These are phyloP conservation scores for Oldenlandia corymbosa DNA, from an alignment of 257 asterid genomes.

Conservation along the genomic window DNA sequence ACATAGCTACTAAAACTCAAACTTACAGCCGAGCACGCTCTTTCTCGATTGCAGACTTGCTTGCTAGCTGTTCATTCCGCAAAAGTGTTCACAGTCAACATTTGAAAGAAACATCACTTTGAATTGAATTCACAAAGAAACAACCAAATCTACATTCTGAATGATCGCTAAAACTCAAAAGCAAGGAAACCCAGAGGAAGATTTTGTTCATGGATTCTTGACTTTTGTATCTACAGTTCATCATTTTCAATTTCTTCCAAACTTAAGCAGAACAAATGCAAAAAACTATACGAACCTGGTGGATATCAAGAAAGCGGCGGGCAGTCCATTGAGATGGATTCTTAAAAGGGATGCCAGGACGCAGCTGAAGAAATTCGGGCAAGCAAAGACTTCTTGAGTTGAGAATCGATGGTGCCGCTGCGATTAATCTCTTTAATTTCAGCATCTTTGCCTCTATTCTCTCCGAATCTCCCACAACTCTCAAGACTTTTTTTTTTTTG, in stretches of 20 bases:
- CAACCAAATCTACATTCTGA: conserved; percentile 1
- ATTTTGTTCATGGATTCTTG: not conserved
- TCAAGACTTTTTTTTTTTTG: too few species aligned
- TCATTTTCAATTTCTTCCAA: not conserved
- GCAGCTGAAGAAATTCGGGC: conserved; percentile 21
- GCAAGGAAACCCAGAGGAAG: not conserved
- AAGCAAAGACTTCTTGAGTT: conserved; percentile 18
- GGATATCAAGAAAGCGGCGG: conserved; percentile 66
- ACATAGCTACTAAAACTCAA: not conserved
- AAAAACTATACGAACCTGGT: conserved; percentile 47
- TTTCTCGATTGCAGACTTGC: conserved; percentile 63
- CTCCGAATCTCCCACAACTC: not conserved
- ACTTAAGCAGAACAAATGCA: too few species aligned
- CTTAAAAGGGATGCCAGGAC: conserved; percentile 28
- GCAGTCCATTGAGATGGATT: conserved; percentile 58
- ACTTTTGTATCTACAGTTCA: not conserved
- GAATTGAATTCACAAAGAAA: not conserved
- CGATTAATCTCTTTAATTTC: conserved; percentile 45
- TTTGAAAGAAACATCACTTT: conserved; percentile 6
- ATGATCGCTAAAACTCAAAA: not conserved
- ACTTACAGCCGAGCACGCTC: conserved; percentile 93
- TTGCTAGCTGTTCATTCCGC: conserved; percentile 51
- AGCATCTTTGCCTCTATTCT: conserved; percentile 35
- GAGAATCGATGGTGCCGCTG: conserved; percentile 22
- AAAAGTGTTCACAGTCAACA: conserved; percentile 16